Evolutionary conservation across 75 land plant species (phyloP).

Genomic region (Cunninghamia lanceolata): DNA sequence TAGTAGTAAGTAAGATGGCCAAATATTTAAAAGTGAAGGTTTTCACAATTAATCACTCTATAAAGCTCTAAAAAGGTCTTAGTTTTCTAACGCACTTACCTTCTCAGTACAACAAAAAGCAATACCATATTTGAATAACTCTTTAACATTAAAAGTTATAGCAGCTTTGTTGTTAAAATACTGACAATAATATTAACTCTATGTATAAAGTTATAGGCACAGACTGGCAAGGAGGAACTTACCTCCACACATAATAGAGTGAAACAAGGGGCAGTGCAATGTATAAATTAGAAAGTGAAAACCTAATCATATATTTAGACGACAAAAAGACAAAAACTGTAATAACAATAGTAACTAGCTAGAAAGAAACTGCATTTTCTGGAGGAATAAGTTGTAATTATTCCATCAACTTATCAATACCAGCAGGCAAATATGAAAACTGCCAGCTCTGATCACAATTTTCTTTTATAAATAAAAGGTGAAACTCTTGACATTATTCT

Average conservation of each 20-base stretch:
- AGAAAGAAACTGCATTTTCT: no score
- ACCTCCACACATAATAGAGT: no score
- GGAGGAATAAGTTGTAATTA: no score
- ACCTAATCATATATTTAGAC: background rate
- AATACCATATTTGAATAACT: background rate
- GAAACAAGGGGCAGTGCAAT: no score
- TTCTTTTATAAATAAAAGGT: background rate
- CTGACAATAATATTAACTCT: background rate
- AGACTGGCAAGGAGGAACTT: no score
- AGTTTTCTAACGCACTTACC: background rate
- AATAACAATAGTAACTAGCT: background rate
- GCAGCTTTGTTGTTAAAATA: background rate
- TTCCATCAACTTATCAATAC: no score
- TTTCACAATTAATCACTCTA: background rate
- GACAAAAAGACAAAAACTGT: background rate
- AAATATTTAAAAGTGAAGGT: background rate
- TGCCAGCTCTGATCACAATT: no score
- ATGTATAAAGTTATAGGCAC: background rate
- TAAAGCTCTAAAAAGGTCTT: background rate
- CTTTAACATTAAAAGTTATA: background rate
- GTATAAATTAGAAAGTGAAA: background rate
- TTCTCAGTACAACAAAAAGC: background rate
- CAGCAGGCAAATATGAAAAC: no score
- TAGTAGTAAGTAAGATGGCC: background rate
- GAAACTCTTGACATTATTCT: background rate